phyloP scores from a whole-genome alignment of 331 rosid genomes.

The Ulmus americana region DNA sequence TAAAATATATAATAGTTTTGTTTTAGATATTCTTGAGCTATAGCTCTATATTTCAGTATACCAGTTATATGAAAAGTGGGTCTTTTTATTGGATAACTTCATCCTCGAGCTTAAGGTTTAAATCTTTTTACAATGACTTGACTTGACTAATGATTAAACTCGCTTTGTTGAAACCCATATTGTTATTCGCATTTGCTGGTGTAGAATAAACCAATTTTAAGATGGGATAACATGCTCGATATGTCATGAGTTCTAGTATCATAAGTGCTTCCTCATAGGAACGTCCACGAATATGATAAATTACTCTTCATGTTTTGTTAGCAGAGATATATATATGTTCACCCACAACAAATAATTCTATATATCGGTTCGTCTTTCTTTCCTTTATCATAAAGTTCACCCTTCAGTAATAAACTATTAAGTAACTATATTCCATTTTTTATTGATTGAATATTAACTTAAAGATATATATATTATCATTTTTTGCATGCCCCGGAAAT shows the following conservation, averaged over 20 bases:
- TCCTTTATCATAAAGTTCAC: too few species aligned
- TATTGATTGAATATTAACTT: too few species aligned
- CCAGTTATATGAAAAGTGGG: slow-evolving; percentile 42
- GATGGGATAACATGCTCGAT: slow-evolving; percentile 25
- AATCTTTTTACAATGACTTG: slow-evolving; percentile 40
- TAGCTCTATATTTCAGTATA: slow-evolving; percentile 29
- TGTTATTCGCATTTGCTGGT: slow-evolving; percentile 21
- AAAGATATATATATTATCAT: too few species aligned
- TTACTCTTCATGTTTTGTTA: slow-evolving; percentile 36
- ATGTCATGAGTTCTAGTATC: too few species aligned
- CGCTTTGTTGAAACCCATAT: slow-evolving; percentile 42
- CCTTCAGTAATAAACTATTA: too few species aligned
- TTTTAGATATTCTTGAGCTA: not conserved
- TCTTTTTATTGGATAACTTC: slow-evolving; percentile 28
- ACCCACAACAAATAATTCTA: too few species aligned
- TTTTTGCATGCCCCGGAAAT: too few species aligned
- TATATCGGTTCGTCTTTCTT: too few species aligned
- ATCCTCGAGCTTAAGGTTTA: slow-evolving; percentile 35
- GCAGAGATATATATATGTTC: not conserved
- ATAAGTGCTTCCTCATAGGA: slow-evolving; percentile 27
- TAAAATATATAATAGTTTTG: not conserved
- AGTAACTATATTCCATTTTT: too few species aligned
- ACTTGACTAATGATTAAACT: slow-evolving; percentile 38
- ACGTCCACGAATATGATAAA: slow-evolving; percentile 38
- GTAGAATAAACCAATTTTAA: slow-evolving; percentile 43